phyloP scores from a whole-genome alignment of 441 rosid genomes.

The Biscutella laevigata region DNA sequence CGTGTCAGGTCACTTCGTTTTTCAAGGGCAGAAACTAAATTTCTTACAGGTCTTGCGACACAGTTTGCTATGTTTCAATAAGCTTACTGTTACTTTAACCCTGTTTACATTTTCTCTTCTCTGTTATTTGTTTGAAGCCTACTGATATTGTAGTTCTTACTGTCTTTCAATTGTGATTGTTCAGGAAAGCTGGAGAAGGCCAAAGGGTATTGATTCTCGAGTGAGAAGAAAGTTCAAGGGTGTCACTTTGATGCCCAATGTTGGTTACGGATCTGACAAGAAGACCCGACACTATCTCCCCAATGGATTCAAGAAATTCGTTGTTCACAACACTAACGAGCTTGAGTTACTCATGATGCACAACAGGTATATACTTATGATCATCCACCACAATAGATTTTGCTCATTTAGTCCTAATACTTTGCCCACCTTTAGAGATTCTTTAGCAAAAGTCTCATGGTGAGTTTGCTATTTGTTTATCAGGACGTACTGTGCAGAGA shows the following conservation, averaged over 20 bases:
- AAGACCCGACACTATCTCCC: constrained; percentile 78
- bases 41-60: constrained; percentile 65
- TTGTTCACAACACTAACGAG: constrained; percentile 59
- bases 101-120: constrained; percentile 41
- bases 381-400: too few species aligned
- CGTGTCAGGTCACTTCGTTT: constrained; percentile 68
- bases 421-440: too few species aligned
- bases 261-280: constrained; percentile 83
- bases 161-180: background rate
- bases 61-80: constrained; percentile 39
- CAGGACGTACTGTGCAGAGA: constrained; percentile 86
- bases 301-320: constrained; percentile 81
- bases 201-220: constrained; percentile 84
- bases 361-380: constrained; percentile 51
- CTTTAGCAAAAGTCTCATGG: background rate
- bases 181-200: constrained; percentile 75
- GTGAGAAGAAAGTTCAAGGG: constrained; percentile 89
- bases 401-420: too few species aligned
- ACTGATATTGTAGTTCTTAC: background rate
- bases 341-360: constrained; percentile 91
- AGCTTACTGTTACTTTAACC: constrained; percentile 70
- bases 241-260: constrained; percentile 79
- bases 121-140: background rate
- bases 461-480: background rate
- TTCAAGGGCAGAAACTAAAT: constrained; percentile 46